phyloP scores from a whole-genome alignment of 2,329 filamentous ascomycete genomes.

The Coniella vitis region DNA sequence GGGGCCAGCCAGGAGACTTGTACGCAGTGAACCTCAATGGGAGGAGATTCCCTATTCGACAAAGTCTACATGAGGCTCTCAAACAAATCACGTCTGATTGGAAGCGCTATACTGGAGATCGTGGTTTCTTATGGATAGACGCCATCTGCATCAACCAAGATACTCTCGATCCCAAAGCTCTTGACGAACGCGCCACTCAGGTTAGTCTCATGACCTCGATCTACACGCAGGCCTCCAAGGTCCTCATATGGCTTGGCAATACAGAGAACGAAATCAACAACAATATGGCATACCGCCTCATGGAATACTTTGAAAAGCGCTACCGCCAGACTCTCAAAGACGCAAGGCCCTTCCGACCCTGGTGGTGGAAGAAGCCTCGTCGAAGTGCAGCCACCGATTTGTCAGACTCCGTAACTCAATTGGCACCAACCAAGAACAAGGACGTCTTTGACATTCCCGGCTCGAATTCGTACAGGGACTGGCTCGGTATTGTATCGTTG shows the following conservation, averaged over 20 bases:
- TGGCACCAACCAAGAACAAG: neutral
- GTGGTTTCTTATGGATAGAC: neutral
- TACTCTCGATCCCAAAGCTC: neutral
- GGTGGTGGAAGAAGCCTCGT: neutral
- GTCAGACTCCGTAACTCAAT: neutral
- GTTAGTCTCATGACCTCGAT: neutral
- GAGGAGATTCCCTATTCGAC: neutral
- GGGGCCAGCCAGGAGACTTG: neutral
- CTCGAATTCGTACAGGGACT: neutral
- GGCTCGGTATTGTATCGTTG: neutral
- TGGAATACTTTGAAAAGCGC: neutral
- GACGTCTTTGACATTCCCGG: neutral
- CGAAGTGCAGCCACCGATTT: neutral
- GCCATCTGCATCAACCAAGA: constrained; percentile 3
- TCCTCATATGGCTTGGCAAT: neutral
- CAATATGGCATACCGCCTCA: neutral
- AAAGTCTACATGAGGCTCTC: neutral
- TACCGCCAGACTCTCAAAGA: neutral
- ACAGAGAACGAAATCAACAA: neutral
- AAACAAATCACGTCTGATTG: neutral
- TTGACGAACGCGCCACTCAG: neutral
- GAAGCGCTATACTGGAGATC: neutral
- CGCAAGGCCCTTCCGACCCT: neutral
- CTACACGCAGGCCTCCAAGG: neutral
- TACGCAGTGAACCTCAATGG: neutral